These are phyloP conservation scores for Amaranthus cruentus DNA, from an alignment of 148 eudicot species.

Conservation along the genomic window DNA sequence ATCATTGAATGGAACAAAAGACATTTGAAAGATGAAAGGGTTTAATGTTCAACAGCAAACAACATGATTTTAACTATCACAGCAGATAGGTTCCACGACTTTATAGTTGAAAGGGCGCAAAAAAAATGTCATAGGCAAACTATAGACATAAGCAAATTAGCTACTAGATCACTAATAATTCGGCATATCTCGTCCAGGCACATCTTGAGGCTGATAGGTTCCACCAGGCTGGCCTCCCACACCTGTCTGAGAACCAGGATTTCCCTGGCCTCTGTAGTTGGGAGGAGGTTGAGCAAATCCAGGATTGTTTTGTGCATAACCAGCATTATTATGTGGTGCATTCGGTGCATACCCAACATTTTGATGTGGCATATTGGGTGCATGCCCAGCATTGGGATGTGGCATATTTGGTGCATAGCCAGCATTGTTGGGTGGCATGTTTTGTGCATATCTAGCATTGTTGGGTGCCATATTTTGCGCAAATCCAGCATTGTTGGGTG, in stretches of 20 bases:
- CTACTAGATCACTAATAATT: conserved; percentile 7
- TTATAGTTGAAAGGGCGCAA: too few species aligned
- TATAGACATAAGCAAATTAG: neutral
- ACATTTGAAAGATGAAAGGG: too few species aligned
- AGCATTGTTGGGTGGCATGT: conserved; percentile 18
- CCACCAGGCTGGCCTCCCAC: conserved; percentile 31
- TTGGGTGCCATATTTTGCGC: conserved; percentile 15
- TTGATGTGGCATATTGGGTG: conserved; percentile 11
- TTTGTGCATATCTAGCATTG: conserved; percentile 21
- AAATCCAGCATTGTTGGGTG: conserved; percentile 11
- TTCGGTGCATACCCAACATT: neutral
- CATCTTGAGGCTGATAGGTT: conserved; percentile 40
- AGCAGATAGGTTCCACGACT: too few species aligned
- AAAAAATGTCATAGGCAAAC: neutral
- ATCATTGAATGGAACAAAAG: too few species aligned
- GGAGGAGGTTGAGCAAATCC: conserved; percentile 3
- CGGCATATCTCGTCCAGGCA: conserved; percentile 61
- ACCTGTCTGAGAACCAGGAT: conserved; percentile 31
- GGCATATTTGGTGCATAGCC: conserved; percentile 20
- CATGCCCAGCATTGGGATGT: conserved; percentile 20
- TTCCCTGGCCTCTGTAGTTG: conserved; percentile 12
- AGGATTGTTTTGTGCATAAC: conserved; percentile 8
- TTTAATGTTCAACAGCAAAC: too few species aligned
- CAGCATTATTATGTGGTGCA: neutral
- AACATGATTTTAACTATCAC: too few species aligned